A percentile compares a stretch with the other conserved stretches of the same genome.
Conservation (phyloP, 2,329 filamentous ascomycete genomes). For the Epichloe baconii region DNA sequence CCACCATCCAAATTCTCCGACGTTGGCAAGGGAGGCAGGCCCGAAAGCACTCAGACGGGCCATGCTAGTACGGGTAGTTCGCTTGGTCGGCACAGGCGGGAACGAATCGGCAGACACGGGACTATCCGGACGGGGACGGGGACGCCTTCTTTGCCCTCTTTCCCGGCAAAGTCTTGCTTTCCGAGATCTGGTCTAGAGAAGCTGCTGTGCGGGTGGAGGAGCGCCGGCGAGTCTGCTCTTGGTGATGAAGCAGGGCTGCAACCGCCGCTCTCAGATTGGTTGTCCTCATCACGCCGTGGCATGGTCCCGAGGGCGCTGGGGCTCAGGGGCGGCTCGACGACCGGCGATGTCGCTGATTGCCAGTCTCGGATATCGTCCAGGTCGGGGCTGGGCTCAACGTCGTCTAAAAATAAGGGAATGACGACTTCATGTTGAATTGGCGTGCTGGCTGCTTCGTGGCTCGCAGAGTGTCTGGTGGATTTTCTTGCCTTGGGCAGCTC, state of each 20-base stretch:
- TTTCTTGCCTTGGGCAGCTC: constrained; percentile 1
- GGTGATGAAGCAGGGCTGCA: not conserved
- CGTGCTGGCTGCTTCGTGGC: constrained; percentile 4
- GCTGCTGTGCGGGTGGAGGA: constrained; percentile 3
- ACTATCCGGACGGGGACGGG: constrained; percentile 26
- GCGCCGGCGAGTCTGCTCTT: constrained; percentile 9
- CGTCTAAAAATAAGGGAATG: constrained; percentile 16
- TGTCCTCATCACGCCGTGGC: not conserved
- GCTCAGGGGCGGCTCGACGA: not conserved
- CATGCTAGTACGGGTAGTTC: constrained; percentile 20
- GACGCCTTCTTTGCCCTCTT: constrained; percentile 14
- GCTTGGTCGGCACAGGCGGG: constrained; percentile 11
- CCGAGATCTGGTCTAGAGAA: not conserved
- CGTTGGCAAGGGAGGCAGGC: constrained; percentile 11
- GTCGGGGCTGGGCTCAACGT: constrained; percentile 23
- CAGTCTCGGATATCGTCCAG: constrained; percentile 26
- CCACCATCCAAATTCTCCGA: constrained; percentile 23
- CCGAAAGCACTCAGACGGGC: constrained; percentile 25
- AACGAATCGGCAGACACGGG: constrained; percentile 23
- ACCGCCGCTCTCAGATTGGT: not conserved
- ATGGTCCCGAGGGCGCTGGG: not conserved
- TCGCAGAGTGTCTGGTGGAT: not conserved
- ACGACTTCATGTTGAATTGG: constrained; percentile 13
- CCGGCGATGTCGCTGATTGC: constrained; percentile 10
- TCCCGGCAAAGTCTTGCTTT: not conserved